These are phyloP conservation scores for Colletotrichum sp. DNA, from an alignment of 2,329 filamentous ascomycete species.

Conservation along the genomic window DNA sequence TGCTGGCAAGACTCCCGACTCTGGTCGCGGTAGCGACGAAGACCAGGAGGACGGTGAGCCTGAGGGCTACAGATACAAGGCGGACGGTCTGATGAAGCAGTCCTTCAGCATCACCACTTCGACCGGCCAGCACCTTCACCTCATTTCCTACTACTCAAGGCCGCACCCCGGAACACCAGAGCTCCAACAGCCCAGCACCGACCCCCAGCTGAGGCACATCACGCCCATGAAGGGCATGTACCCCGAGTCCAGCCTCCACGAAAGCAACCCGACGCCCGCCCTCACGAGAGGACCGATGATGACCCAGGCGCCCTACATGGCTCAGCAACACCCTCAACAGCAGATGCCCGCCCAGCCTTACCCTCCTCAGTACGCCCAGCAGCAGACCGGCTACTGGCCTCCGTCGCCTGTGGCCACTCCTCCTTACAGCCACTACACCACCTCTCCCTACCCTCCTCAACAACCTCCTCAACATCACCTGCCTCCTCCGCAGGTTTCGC, in stretches of 20 bases:
- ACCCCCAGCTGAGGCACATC: slow-evolving; percentile 81
- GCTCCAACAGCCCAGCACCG: slow-evolving; percentile 81
- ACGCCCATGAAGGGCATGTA: slow-evolving; percentile 94
- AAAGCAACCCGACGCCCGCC: slow-evolving; percentile 79
- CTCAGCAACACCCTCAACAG: slow-evolving; percentile 35
- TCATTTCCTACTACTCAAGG: slow-evolving; percentile 96
- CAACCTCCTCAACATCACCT: slow-evolving; percentile 24
- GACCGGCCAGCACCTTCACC: slow-evolving; percentile 85
- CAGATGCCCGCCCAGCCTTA: slow-evolving; percentile 41
- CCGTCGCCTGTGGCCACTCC: slow-evolving; percentile 62
- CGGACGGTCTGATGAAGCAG: slow-evolving; percentile 98
- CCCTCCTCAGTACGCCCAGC: slow-evolving; percentile 44
- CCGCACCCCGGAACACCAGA: slow-evolving; percentile 75
- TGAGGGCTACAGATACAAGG: slow-evolving; percentile 93
- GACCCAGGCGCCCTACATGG: slow-evolving; percentile 41
- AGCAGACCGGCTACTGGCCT: slow-evolving; percentile 54
- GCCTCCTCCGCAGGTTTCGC: slow-evolving; percentile 26
- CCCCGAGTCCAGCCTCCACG: slow-evolving; percentile 91
- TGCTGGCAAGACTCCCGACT: slow-evolving; percentile 82
- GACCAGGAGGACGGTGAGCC: slow-evolving; percentile 85
- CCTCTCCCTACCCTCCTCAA: slow-evolving; percentile 38
- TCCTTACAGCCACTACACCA: slow-evolving; percentile 53
- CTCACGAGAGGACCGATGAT: slow-evolving; percentile 78
- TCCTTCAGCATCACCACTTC: slow-evolving; percentile 99
- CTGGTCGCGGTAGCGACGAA: slow-evolving; percentile 80